Evolutionary conservation across 306 rosid species (phyloP), one percentile per base, ranked within the genome.

Genomic region (Bauhinia variegata): DNA sequence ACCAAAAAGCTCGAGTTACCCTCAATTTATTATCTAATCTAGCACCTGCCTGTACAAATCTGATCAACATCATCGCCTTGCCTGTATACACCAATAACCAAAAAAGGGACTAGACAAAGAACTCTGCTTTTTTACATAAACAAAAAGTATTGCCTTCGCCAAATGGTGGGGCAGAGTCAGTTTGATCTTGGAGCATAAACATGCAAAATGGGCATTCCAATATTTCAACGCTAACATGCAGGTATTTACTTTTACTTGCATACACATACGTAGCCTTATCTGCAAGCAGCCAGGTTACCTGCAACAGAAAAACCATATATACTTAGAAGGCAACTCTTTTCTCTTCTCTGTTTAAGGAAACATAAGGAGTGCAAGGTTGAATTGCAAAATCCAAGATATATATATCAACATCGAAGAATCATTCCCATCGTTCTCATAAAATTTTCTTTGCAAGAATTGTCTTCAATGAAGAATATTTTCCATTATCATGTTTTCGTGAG

Each of bases 31-130:
- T 51, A 47, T 73, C 69, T 67, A 73, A 77, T 56, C 65, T 72
- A 77, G 39, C 63, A 2, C 13, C 82, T 68, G 28, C 13, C 82
- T 81, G 63, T 73, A 81, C 77, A 44, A 12, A 77, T 51, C 59
- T 53, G 67, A 77, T 28, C 60, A 68, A 54, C 19, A 60, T 2
- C 56, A 65, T 23, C 28, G 41, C 41, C 41, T 51, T 64, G 71
- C 65, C 54, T 46, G 64, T 59, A 44, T 55, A 50, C 37, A 67
- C 9, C 31, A 18, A 39, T 1, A 2, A 18, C 31, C 12, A 19
- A 8, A 11, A 28, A 5, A 48, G 4, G n/a, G 5, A 13, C 30
- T 50, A 17, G 12, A 41, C 11, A 30, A 47, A 32, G 41, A 33
- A 30, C 30, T 5, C 32, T 47, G 50, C 54, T 38, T 63, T 63